Base-by-base conservation (phyloP, 768 basidiomycete species). In the Paxillus ammoniavirescens region DNA sequence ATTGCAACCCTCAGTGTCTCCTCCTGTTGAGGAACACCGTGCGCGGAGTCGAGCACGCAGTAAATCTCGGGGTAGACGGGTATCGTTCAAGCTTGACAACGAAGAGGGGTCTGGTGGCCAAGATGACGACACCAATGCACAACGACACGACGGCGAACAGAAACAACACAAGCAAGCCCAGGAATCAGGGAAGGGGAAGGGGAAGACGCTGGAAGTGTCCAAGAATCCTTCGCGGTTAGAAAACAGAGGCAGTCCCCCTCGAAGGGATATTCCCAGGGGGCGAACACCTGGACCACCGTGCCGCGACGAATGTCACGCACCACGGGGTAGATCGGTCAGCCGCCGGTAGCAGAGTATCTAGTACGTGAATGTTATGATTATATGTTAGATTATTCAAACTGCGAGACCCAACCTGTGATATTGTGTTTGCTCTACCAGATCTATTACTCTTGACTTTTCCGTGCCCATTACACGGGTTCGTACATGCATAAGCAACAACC, bases 1-100 rank as follows among this genome's bases (percentile, higher is more conserved):
- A 3, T 69, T 76, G 50, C 62, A 50, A 12, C 59, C 59, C n/a
- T 73, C 73, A 1, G 73, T 75, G 4, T 71, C 78, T 26, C 73
- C 79, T 17, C 46, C 69, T 43, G 56, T 63, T 14, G 64, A 58
- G 49, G 65, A 59, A 42, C 65, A 55, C 28, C 72, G 71, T 50
- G 72, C 75, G 0, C 58, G 76, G 26, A 56, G 55, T 56, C 78
- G 78, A 23, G 66, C 71, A 28, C 73, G 80, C 47, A 83, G 83
- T 65, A 75, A 69, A 46, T 82, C 83, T 17, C 67, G 77, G 30
- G 83, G 80, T 8, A 75, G 84, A 53, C 73, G 73, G 21, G 84
- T 86, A 2, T 83, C 83, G 10, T 87, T 87, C 62, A 72, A 67
- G 53, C 58, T 82, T n/a, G 68, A 68, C 30, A 66, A 62, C 21